phyloP scores from a whole-genome alignment of 2,329 filamentous ascomycete species.

The Ceratocystis colombiana region DNA sequence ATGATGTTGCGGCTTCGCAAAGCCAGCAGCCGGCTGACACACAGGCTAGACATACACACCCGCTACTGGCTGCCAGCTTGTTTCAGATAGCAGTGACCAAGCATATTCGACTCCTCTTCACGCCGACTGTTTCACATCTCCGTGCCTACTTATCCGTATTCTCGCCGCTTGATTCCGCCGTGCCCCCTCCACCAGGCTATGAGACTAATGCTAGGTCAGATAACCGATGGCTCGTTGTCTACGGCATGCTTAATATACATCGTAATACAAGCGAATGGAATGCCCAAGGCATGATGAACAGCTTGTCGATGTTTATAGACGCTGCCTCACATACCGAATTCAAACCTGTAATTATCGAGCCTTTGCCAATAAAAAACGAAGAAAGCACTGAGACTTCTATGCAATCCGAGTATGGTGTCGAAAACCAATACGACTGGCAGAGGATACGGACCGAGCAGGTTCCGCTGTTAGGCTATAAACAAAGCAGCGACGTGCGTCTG shows the following conservation, averaged over 20 bases:
- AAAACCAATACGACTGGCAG: background rate
- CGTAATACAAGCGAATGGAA: slow-evolving; percentile 62
- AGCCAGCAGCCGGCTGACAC: slow-evolving; percentile 28
- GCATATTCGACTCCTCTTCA: slow-evolving; percentile 60
- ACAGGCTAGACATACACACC: slow-evolving; percentile 25
- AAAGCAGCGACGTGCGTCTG: slow-evolving; percentile 20
- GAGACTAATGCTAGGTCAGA: slow-evolving; percentile 16
- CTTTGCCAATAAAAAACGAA: slow-evolving; percentile 27
- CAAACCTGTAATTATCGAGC: slow-evolving; percentile 41
- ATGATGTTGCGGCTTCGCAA: slow-evolving; percentile 35
- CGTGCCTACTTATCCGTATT: slow-evolving; percentile 62
- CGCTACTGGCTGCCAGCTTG: slow-evolving; percentile 54
- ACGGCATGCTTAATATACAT: slow-evolving; percentile 57
- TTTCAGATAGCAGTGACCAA: slow-evolving; percentile 58
- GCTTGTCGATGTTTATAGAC: slow-evolving; percentile 54
- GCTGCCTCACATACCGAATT: slow-evolving; percentile 41
- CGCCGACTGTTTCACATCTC: slow-evolving; percentile 64
- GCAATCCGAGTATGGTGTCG: background rate
- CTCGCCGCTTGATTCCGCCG: slow-evolving; percentile 33
- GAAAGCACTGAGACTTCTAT: background rate
- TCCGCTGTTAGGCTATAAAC: slow-evolving; percentile 23
- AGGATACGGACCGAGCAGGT: slow-evolving; percentile 18
- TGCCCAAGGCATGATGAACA: slow-evolving; percentile 57
- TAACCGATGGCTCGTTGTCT: slow-evolving; percentile 46
- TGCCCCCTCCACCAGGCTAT: slow-evolving; percentile 34